Evolutionary conservation across 176 grass and related monocot species (phyloP), one percentile per base, ranked within the genome.

Genomic region (Thinopyrum elongatum): DNA sequence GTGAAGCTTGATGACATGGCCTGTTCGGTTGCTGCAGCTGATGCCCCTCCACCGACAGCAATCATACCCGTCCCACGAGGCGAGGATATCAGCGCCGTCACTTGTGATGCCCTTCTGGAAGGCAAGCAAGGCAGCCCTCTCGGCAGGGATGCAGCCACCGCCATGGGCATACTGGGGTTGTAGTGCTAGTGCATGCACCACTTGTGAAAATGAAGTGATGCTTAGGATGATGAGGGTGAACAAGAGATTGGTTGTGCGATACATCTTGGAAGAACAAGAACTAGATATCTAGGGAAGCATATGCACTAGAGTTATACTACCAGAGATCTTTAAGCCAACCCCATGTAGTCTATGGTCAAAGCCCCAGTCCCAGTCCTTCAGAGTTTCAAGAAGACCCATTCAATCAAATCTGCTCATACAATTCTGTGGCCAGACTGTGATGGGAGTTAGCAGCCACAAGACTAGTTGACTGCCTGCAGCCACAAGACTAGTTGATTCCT

Each of bases 21-120:
- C 74, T 14, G 89, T 90, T 47, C n/a, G 22, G 44, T 91, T 84
- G 81, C 66, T 81, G 23, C 89, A 91, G 4, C n/a, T 39, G 22
- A 91, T 14, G 1, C 88, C 84, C 12, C 25, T 39, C 88, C 88
- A 90, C 14, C 27, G 28, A 65, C 89, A 91, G 27, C 85, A 91
- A 22, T 88, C 63, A 5, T 15, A 0, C 1, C 81, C 81, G 5
- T 71, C 39, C 89, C 85, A 91, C 15, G 81, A 85, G 29, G 51
- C 35, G 0, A 91, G 70, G 22, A 23, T n/a, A 17, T 9, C 21
- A 4, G 6, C 9, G 5, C 8, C 1, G n/a, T 91, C 89, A 30
- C 1, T 1, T 19, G 1, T 26, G 49, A 85, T 51, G 19, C 76
- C 77, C 26, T 61, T 70, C 46, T 82, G 88, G 76, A 91, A 84